A percentile compares a stretch with the other conserved stretches of the same genome.
phyloP scores from a whole-genome alignment of 2,329 filamentous ascomycete species.

The Sporothrix curviconia region DNA sequence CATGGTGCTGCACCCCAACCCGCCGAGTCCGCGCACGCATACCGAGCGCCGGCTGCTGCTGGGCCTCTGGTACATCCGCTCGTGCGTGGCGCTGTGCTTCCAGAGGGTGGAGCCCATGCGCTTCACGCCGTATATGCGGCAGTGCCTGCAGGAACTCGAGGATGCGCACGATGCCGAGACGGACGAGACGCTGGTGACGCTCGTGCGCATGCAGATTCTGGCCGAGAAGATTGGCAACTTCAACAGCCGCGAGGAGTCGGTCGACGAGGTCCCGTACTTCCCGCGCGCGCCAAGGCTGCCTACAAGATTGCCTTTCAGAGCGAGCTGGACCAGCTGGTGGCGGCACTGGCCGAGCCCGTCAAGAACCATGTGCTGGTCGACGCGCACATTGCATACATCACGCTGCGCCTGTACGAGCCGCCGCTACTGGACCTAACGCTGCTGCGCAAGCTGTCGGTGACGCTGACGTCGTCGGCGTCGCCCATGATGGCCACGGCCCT shows the following conservation, averaged over 20 bases:
- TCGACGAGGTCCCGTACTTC: slow-evolving; percentile 25
- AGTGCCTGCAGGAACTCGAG: slow-evolving; percentile 43
- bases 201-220: slow-evolving; percentile 44
- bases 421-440: slow-evolving; percentile 36
- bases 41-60: slow-evolving; percentile 48
- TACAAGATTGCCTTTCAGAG: slow-evolving; percentile 41
- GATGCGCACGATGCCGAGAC: slow-evolving; percentile 38
- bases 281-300: slow-evolving; percentile 35
- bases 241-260: slow-evolving; percentile 30
- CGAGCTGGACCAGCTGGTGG: slow-evolving; percentile 38
- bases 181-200: slow-evolving; percentile 39
- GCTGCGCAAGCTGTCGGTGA: slow-evolving; percentile 38
- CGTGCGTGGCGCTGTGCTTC: slow-evolving; percentile 37
- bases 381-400: slow-evolving; percentile 34
- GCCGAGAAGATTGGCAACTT: slow-evolving; percentile 43
- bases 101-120: slow-evolving; percentile 41
- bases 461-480: slow-evolving; percentile 31
- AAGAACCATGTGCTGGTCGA: slow-evolving; percentile 32
- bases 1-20: slow-evolving; percentile 35
- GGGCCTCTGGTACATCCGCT: slow-evolving; percentile 49
- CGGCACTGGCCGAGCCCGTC: slow-evolving; percentile 31
- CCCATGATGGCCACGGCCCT: slow-evolving; percentile 34
- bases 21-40: slow-evolving; percentile 35
- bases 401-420: slow-evolving; percentile 42
- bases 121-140: slow-evolving; percentile 47